Conservation (phyloP, 2,329 filamentous ascomycete species). For the Fusarium temperatum region DNA sequence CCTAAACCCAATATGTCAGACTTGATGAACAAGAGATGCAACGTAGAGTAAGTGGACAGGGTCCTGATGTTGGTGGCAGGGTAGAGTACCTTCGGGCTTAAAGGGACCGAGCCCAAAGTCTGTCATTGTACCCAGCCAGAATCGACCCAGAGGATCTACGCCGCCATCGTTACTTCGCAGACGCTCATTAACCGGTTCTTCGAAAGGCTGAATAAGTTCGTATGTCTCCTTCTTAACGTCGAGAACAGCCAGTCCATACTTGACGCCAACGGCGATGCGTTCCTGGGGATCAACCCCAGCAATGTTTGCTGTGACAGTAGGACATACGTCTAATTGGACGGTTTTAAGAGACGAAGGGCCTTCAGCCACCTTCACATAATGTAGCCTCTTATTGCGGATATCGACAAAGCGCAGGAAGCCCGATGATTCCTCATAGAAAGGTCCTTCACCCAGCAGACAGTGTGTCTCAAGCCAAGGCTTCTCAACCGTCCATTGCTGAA, state of each 20-base stretch:
- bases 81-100: conserved; percentile 62
- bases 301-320: conserved; percentile 82
- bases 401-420: conserved; percentile 81
- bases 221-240: conserved; percentile 68
- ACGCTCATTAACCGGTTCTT: conserved; percentile 56
- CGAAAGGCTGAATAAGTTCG: conserved; percentile 62
- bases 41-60: neutral
- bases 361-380: conserved; percentile 72
- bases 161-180: conserved; percentile 83
- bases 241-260: conserved; percentile 82
- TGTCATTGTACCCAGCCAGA: conserved; percentile 89
- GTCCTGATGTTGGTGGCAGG: neutral
- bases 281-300: conserved; percentile 67
- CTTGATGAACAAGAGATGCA: neutral
- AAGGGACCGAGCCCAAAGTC: conserved; percentile 70
- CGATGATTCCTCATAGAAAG: conserved; percentile 73
- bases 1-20: conserved; percentile 57
- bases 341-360: conserved; percentile 72
- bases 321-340: conserved; percentile 61
- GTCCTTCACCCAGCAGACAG: conserved; percentile 77
- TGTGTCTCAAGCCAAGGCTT: conserved; percentile 67
- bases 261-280: conserved; percentile 80
- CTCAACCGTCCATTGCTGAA: conserved; percentile 61
- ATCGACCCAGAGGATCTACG: conserved; percentile 80
- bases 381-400: conserved; percentile 79